Base-by-base conservation (phyloP, 176 grass and related monocot species). In the Elymus sibiricus region DNA sequence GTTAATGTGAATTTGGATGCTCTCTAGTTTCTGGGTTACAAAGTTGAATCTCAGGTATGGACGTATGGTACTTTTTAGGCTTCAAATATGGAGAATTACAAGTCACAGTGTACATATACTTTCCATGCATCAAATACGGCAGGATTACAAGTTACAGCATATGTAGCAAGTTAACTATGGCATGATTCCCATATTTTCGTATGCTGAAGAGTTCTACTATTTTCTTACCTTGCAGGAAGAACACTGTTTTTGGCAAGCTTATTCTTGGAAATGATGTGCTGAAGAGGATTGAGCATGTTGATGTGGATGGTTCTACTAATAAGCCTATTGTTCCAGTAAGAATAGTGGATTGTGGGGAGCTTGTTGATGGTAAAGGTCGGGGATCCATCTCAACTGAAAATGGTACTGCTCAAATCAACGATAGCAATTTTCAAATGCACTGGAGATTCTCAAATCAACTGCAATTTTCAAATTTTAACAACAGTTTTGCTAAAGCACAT, bases 211-310 rank as follows among this genome's bases (percentile, higher is more conserved):
- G 34, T 24, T 87, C 61, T 75, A 46, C 27, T 87, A 43, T 40
- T 80, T 25, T 76, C 78, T 79, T 83, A 71, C 37, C 60, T 85
- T 78, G 64, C 90, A 99, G 97, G 85, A 96, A 96, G 39, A 91
- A 88, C 88, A 95, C 90, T 72, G 92, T 99, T 88, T 99, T 99
- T 93, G 97, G 97, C 74, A 99, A 93, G 89, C 90, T 99, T 74
- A 88, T 94, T 88, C 76, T 88, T 66, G 97, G 97, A 86, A 87
- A 88, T 73, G 87, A 96, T 61, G 87, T 93, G 58, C 37, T 99
- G 68, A 99, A 86, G 80, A 99, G 87, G 59, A 96, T 99, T 72
- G 97, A 99, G 85, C 86, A 78, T 85, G 83, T 93, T 91, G 90
- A 96, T 81, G 94, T 99, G 70, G 77, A 91, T 77, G 29, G 32